These are phyloP conservation scores for Sporisorium exsertum DNA, from an alignment of 1,284 basidiomycete species.

Conservation along the genomic window DNA sequence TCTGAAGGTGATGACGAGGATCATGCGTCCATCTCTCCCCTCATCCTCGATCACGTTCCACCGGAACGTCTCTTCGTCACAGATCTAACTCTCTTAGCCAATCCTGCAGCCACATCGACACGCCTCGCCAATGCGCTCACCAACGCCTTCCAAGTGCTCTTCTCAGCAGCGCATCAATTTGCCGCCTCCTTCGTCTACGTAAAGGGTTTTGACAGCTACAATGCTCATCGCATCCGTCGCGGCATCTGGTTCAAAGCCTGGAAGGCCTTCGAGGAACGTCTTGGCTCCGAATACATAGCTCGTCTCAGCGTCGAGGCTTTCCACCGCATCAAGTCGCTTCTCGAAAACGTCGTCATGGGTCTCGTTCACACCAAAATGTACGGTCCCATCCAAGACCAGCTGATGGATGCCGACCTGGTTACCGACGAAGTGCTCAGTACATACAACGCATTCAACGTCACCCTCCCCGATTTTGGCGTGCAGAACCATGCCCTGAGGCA, in stretches of 20 bases:
- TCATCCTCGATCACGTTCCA: slow-evolving; percentile 24
- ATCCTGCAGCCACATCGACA: slow-evolving; percentile 4
- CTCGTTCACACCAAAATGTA: slow-evolving; percentile 48
- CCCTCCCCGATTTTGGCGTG: slow-evolving; percentile 33
- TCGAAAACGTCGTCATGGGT: slow-evolving; percentile 52
- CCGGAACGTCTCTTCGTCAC: slow-evolving; percentile 11
- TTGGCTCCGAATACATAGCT: slow-evolving; percentile 27
- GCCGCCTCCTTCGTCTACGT: slow-evolving; percentile 48
- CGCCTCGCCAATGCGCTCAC: slow-evolving; percentile 17
- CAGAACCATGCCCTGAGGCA: slow-evolving; percentile 19
- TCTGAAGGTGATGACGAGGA: slow-evolving; percentile 1
- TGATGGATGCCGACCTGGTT: slow-evolving; percentile 30
- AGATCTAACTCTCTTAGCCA: slow-evolving; percentile 20
- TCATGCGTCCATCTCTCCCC: slow-evolving; percentile 5
- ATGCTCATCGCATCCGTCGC: slow-evolving; percentile 45
- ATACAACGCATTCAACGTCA: slow-evolving; percentile 27
- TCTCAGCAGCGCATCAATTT: slow-evolving; percentile 41
- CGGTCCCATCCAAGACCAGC: slow-evolving; percentile 34
- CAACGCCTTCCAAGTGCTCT: slow-evolving; percentile 19
- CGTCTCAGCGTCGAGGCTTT: slow-evolving; percentile 33
- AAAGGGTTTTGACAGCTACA: slow-evolving; percentile 49
- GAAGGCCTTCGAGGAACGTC: slow-evolving; percentile 40
- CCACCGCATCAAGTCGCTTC: slow-evolving; percentile 36
- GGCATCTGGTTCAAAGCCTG: slow-evolving; percentile 51
- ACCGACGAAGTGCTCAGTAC: slow-evolving; percentile 29